phyloP scores from a whole-genome alignment of 2,329 filamentous ascomycete species.

The Xylaria sp. region DNA sequence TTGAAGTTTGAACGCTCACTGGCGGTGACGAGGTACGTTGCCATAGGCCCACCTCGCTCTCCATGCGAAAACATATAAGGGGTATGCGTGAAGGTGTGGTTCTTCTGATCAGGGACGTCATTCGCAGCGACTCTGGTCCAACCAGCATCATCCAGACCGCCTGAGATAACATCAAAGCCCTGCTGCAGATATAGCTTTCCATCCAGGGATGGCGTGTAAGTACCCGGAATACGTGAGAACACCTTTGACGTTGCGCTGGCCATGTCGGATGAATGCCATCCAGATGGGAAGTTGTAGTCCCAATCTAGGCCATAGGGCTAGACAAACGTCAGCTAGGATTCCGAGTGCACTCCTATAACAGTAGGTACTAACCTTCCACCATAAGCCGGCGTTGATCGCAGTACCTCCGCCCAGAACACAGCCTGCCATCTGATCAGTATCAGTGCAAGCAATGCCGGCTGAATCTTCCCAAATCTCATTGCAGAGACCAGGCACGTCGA shows the following conservation, averaged over 20 bases:
- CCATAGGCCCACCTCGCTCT: conserved; percentile 63
- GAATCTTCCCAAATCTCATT: conserved; percentile 65
- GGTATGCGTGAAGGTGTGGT: conserved; percentile 57
- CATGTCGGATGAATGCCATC: conserved; percentile 65
- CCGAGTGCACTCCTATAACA: not conserved
- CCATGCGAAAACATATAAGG: conserved; percentile 63
- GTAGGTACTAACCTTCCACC: conserved; percentile 48
- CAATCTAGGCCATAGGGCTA: conserved; percentile 59
- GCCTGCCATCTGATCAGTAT: conserved; percentile 68
- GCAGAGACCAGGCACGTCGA: conserved; percentile 66
- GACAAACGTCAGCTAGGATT: conserved; percentile 13
- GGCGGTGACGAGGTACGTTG: conserved; percentile 63
- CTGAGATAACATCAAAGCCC: conserved; percentile 57
- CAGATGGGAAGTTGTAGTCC: conserved; percentile 65
- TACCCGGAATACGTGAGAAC: conserved; percentile 67
- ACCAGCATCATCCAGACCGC: conserved; percentile 53
- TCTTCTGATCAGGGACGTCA: conserved; percentile 55
- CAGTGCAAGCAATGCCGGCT: conserved; percentile 58
- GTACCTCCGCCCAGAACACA: conserved; percentile 65
- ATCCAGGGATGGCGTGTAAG: conserved; percentile 59
- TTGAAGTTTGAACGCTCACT: conserved; percentile 58
- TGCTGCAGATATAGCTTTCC: conserved; percentile 62
- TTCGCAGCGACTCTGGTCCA: conserved; percentile 61
- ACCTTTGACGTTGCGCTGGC: conserved; percentile 53
- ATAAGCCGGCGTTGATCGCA: conserved; percentile 63